These are phyloP conservation scores for Lophium mytilinum DNA, from an alignment of 495 filamentous ascomycete species.

Conservation along the genomic window DNA sequence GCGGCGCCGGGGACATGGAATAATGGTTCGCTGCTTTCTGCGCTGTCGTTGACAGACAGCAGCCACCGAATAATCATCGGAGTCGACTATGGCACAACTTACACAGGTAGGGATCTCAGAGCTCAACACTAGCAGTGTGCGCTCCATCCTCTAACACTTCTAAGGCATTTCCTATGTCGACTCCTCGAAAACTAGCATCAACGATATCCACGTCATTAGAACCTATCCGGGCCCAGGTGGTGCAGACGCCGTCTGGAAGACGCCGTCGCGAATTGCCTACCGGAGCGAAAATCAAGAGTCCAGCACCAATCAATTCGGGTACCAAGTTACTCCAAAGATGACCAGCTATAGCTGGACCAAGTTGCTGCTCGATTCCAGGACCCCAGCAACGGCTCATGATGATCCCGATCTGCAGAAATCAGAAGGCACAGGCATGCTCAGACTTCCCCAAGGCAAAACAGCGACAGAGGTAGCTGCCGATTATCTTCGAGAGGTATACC, in stretches of 20 bases:
- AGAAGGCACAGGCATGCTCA: conserved; percentile 5
- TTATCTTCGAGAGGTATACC: conserved; percentile 9
- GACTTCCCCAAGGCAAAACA: conserved; percentile 3
- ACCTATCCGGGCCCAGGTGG: conserved; percentile 1
- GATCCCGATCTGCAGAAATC: conserved; percentile 5
- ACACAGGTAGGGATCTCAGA: not conserved
- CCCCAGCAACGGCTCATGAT: conserved; percentile 3
- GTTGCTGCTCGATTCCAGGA: conserved; percentile 5
- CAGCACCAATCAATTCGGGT: not conserved
- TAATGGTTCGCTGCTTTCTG: too few relatives aligned
- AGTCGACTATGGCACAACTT: conserved; percentile 8
- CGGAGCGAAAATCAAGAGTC: conserved; percentile 1
- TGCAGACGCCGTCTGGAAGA: not conserved
- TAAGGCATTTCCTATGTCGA: conserved; percentile 2
- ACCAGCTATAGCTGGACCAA: conserved; percentile 9
- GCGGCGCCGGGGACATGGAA: too few relatives aligned
- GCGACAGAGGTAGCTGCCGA: conserved; percentile 5
- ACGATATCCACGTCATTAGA: conserved; percentile 1
- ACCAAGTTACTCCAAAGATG: conserved; percentile 5
- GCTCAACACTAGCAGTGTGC: too few relatives aligned
- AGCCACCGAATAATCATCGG: conserved; percentile 2
- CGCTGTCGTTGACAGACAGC: not conserved
- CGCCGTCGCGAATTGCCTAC: conserved; percentile 7
- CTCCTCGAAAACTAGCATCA: not conserved
- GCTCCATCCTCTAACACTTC: not conserved